phyloP scores from a whole-genome alignment of 345 rosid genomes.

The Eucalyptus curtisii region DNA sequence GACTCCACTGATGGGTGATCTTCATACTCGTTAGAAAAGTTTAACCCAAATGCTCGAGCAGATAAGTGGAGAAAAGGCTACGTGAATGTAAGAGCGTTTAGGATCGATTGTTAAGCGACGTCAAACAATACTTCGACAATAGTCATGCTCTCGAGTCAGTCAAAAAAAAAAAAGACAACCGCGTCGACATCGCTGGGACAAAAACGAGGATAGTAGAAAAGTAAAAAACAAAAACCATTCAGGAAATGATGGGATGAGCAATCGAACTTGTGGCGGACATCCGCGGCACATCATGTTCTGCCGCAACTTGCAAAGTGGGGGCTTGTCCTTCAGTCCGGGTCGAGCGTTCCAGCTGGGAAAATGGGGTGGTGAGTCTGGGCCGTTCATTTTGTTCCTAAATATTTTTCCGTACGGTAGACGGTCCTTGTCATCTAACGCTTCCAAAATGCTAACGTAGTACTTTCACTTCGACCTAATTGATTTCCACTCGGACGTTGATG shows the following conservation, averaged over 20 bases:
- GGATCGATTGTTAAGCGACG: background rate
- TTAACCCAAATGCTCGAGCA: rapidly evolving
- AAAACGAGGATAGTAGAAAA: background rate
- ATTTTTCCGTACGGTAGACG: background rate
- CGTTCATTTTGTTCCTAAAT: background rate
- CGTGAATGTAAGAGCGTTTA: background rate
- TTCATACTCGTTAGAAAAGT: background rate
- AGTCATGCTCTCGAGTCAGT: rapidly evolving
- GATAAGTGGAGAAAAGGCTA: background rate
- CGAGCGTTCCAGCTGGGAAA: background rate
- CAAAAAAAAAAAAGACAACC: rapidly evolving
- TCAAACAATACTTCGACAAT: rapidly evolving
- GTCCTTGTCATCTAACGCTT: background rate
- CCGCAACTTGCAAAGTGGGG: background rate
- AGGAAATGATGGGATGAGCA: background rate
- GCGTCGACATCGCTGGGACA: rapidly evolving
- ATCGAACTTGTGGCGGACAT: background rate
- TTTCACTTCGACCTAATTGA: background rate
- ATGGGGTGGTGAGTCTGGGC: background rate
- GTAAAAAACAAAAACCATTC: background rate
- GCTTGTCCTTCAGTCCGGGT: background rate
- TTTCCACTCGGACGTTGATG: background rate
- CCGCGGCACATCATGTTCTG: background rate
- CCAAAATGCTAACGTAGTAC: background rate
- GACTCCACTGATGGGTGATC: too few relatives aligned